Evolutionary conservation across 2,329 filamentous ascomycete genomes (phyloP), one percentile per base, ranked within the genome.

Genomic region (Chaetomiaceae sp.): DNA sequence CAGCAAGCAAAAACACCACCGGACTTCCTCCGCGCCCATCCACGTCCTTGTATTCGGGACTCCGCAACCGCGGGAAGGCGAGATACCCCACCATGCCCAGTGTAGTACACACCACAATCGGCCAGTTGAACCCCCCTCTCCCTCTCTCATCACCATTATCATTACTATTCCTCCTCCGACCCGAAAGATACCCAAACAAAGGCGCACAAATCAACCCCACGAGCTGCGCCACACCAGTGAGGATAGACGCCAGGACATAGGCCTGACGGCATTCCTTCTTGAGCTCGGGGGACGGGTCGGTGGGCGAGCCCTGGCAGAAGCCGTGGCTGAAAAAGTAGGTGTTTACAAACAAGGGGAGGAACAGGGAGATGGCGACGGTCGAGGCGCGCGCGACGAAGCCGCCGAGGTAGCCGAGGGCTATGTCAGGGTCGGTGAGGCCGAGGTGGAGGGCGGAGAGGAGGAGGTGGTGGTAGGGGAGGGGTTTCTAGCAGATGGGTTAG

Each of bases 311-410:
- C 37, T 83, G 79, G 72, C 94, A 97, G 60, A 88, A 86, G 2
- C 90, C 91, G 49, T 87, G 86, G 45, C 77, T 75, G 59, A 92
- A 88, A 70, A 92, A 97, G 69, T 89, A 96, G 22, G 89, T 85
- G 67, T 97, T 97, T 63, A 96, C 84, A 66, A 88, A 95, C 2
- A 99, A 80, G 0, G 94, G 94, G 50, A 99, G 88, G 72, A 97
- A 99, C 6, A 97, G 81, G 0, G 90, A 95, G 60, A 99, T 95
- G 48, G 89, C 92, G 5, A 99, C 94, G 0, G 91, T 96, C 0
- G 91, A 96, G 7, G 94, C 91, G 52, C 94, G 84, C 9, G 91
- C 92, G 2, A 99, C 92, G 64, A 97, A 96, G 1, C 94, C 94
- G 58, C 92, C 94, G 0, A 97, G 74, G 65, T 97, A 99, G 25